Evolutionary conservation across 2,329 filamentous ascomycete genomes (phyloP), one percentile per base, ranked within the genome.

Genomic region (Cordyceps fumosorosea): DNA sequence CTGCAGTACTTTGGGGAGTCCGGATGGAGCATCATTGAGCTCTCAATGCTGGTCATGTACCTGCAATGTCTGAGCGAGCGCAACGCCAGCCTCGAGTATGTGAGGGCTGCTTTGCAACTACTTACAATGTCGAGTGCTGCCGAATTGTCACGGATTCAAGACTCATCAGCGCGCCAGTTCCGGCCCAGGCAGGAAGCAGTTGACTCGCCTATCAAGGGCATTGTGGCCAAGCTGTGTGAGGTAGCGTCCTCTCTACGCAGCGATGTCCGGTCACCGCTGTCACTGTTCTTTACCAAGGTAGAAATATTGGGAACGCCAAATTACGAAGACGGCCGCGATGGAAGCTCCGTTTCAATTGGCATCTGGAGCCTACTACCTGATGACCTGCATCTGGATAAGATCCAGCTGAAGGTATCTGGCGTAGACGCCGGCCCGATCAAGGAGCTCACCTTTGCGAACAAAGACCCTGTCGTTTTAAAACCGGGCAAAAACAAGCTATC

Each of bases 41-140:
- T 91, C 3, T 89, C 89, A 0, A 90, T 96, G 83, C 81, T 98
- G 6, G 84, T 90, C 66, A 89, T 97, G 81, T 95, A 97, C 71
- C 85, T 90, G 0, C 83, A 84, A 55, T 98, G 93, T 72, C 80
- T 99, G 32, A 88, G 89, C 66, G 83, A 90, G 67, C 81, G 96
- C 32, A 81, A 89, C 55, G 85, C 86, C 16, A 86, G 86, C 64
- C 89, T 93, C 58, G 91, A 96, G 65, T 96, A 92, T 69, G 86
- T 93, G 18, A 84, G 85, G 26, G 87, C 90, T 10, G 81, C 91
- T 10, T 78, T 97, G 16, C 89, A 89, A 68, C 77, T 97, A 1
- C 76, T 95, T 12, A 84, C 83, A 8, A 92, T 90, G 70, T 83
- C 85, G 0, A 87, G 84, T 4, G 76, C 76, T 0, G 79, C 80